phyloP scores from a whole-genome alignment of 805 yeast species.

The Candida insectorum region DNA sequence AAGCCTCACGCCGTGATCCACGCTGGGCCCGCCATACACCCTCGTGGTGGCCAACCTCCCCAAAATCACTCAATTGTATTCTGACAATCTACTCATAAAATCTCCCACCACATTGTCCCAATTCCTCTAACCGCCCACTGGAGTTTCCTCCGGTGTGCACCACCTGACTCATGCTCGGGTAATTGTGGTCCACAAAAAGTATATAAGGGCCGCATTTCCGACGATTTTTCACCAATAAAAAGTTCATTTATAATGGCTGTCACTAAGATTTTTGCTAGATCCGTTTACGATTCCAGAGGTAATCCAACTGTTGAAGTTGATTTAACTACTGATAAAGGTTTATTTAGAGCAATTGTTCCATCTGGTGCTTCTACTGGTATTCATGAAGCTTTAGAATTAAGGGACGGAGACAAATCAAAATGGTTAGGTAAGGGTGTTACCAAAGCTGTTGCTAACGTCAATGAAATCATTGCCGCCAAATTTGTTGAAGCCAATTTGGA shows the following conservation, averaged over 20 bases:
- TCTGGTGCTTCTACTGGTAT: conserved; percentile 99
- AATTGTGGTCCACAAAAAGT: conserved; percentile 11
- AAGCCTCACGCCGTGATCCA: too few species aligned
- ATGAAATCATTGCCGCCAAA: conserved; percentile 93
- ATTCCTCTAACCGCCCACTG: too few species aligned
- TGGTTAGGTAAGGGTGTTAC: conserved; percentile 99
- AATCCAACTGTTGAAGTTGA: conserved; percentile 99
- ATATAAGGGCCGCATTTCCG: conserved; percentile 7
- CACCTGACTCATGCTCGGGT: conserved; percentile 10
- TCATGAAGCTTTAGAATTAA: conserved; percentile 97
- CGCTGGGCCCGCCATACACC: not conserved
- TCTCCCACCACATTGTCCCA: too few species aligned
- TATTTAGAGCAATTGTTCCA: conserved; percentile 97
- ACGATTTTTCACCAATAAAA: conserved; percentile 4
- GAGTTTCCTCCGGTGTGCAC: too few species aligned
- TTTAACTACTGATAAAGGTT: conserved; percentile 85
- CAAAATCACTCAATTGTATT: too few species aligned
- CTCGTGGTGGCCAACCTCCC: not conserved
- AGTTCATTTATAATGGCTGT: conserved; percentile 60
- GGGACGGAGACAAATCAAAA: conserved; percentile 96
- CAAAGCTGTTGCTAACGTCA: conserved; percentile 96
- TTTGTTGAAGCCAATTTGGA: conserved; percentile 75
- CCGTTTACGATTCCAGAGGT: conserved; percentile 99
- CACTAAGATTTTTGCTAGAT: conserved; percentile 86
- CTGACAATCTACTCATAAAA: too few species aligned